Base-by-base conservation (phyloP, 768 basidiomycete species). In the Agaricus subrufescens region DNA sequence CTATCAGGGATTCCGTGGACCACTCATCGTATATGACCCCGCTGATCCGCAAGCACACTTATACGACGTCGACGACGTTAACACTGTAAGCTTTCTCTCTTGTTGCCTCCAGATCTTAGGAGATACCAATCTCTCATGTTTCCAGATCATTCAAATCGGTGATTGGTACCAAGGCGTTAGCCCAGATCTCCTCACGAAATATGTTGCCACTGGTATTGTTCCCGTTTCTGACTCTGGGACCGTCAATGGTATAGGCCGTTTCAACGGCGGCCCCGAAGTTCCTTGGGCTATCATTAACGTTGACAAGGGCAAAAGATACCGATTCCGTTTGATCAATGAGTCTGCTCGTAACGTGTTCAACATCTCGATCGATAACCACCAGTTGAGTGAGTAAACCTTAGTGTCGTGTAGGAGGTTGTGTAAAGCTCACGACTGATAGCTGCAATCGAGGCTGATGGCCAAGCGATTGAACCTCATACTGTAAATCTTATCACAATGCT, bases 351-450 rank as follows among this genome's bases (percentile, higher is more conserved):
- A 19, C 19, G 19, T 19, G 19, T 19, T 19, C 19, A 19, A 19
- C 61, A 75, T 81, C 66, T 75, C 71, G 3, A 79, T 81, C 56
- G 76, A 79, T 40, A 65, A 66, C 2, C 80, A 82, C 61, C 63
- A 63, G 11, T 60, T 81, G 60, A 39, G 67, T 30, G 34, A 40
- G 47, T 39, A 40, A 19, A 19, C 19, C 19, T 19, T 19, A 19
- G 19, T 19, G 19, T 19, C 1, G 19, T 19, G 19, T 19, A 19
- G 19, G 19, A 19, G 19, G 19, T 19, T 30, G 31, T 59, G 52
- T 54, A n/a, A 34, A n/a, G 12, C 45, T 12, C 7, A 50, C 19
- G 19, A 19, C 19, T 23, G 39, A 51, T 51, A 58, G 56, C 56
- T 27, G 39, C 71, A 4, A 46, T 54, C 23, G 52, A 31, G 14